Evolutionary conservation across 108 stramenopile genomes (phyloP).

Genomic region (Cyclotella cryptica): DNA sequence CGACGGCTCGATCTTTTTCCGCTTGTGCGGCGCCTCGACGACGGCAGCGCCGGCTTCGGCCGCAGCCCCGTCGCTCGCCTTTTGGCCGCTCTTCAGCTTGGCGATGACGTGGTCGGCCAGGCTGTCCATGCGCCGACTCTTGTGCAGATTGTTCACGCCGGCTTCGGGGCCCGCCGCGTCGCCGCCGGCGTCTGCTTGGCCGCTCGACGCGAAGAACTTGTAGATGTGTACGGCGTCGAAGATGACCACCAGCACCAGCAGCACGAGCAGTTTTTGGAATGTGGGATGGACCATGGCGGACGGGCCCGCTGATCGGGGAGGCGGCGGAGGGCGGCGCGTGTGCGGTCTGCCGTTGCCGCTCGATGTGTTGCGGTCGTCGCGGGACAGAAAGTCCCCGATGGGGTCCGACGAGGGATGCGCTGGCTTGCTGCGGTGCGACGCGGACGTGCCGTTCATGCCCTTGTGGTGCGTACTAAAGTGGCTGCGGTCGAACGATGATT

Average conservation of each 20-base stretch:
- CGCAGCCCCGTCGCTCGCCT: too few species aligned
- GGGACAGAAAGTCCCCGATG: slow-evolving; percentile 6
- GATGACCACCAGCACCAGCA: slow-evolving; percentile 16
- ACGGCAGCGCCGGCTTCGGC: neutral
- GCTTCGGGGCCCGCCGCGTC: slow-evolving; percentile 30
- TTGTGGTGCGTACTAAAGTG: too few species aligned
- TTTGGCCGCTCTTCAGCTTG: neutral
- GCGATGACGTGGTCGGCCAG: slow-evolving; percentile 18
- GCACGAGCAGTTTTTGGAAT: slow-evolving; percentile 18
- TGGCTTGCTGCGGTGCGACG: neutral
- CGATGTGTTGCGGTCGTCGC: neutral
- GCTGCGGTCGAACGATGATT: too few species aligned
- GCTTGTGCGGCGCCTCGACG: neutral
- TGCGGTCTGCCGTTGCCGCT: slow-evolving; percentile 1
- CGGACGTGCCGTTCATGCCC: slow-evolving; percentile 2
- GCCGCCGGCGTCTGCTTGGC: neutral
- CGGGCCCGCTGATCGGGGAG: neutral
- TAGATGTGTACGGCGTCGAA: slow-evolving; percentile 26
- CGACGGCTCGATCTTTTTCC: neutral
- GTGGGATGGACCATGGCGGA: neutral
- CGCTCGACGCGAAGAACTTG: slow-evolving; percentile 16
- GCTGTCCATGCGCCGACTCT: slow-evolving; percentile 12
- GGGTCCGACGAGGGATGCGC: neutral
- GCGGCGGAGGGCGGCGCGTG: neutral
- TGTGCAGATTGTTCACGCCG: slow-evolving; percentile 39